These are phyloP conservation scores for Metschnikowia henanensis DNA, from an alignment of 805 yeast species.

Conservation along the genomic window DNA sequence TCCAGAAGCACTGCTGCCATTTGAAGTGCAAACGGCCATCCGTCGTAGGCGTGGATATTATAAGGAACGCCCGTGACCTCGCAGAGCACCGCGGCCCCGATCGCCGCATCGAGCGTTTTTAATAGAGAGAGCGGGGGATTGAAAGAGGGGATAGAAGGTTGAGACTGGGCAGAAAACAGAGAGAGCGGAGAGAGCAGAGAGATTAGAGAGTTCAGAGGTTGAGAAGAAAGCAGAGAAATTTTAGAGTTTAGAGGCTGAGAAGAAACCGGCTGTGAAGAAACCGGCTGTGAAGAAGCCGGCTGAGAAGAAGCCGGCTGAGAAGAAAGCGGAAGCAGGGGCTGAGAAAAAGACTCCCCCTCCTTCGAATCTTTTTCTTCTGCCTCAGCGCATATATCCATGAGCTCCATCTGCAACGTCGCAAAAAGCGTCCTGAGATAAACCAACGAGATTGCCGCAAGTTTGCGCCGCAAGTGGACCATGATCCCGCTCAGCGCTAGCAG, in stretches of 20 bases:
- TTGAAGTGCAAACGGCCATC: background rate
- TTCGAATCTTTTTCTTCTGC: too few species aligned
- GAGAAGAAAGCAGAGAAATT: too few species aligned
- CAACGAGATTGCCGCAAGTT: conserved; percentile 1
- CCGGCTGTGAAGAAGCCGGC: too few species aligned
- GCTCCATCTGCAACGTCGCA: background rate
- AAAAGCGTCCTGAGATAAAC: conserved; percentile 6
- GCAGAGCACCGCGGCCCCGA: background rate
- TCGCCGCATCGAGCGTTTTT: background rate
- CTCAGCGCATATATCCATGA: background rate
- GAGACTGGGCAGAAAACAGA: background rate
- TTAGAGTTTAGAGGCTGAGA: too few species aligned
- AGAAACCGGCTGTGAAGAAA: too few species aligned
- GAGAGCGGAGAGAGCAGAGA: too few species aligned
- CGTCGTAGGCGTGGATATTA: background rate
- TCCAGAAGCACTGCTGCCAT: conserved; percentile 3
- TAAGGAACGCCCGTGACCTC: background rate
- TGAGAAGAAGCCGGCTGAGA: too few species aligned
- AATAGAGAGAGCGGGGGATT: too few species aligned
- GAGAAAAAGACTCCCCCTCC: too few species aligned
- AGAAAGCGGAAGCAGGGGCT: too few species aligned
- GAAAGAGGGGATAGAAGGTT: too few species aligned
- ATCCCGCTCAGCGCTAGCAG: background rate
- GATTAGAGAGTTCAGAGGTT: too few species aligned
- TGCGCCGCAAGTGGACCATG: conserved; percentile 1